A percentile compares a stretch with the other conserved stretches of the same genome.
phyloP scores from a whole-genome alignment of 306 rosid genomes.

The Malus sylvestris region DNA sequence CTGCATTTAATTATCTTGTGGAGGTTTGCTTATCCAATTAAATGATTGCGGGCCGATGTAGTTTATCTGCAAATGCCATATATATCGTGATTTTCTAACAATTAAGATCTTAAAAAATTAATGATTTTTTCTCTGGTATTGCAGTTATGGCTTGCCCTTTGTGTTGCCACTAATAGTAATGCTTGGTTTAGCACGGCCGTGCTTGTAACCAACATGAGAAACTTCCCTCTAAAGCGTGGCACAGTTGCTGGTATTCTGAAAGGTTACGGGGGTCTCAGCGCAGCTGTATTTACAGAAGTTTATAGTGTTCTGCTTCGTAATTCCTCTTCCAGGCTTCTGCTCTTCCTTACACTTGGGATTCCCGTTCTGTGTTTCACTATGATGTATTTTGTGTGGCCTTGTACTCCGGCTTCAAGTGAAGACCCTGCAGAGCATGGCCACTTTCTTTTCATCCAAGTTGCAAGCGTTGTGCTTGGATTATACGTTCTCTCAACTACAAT shows the following conservation, averaged over 20 bases:
- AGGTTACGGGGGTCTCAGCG: slow-evolving; percentile 72
- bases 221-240: slow-evolving; percentile 67
- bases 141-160: slow-evolving; percentile 67
- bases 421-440: slow-evolving; percentile 40
- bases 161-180: slow-evolving; percentile 58
- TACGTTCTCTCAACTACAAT: slow-evolving; percentile 54
- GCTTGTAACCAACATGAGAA: slow-evolving; percentile 84
- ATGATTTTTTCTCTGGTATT: background rate
- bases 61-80: background rate
- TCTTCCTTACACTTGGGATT: slow-evolving; percentile 59
- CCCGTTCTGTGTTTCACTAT: slow-evolving; percentile 49
- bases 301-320: slow-evolving; percentile 45
- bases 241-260: slow-evolving; percentile 70
- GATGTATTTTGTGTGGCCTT: slow-evolving; percentile 66
- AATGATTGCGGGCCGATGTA: background rate
- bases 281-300: slow-evolving; percentile 64
- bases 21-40: background rate
- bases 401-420: slow-evolving; percentile 62
- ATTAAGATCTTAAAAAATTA: background rate
- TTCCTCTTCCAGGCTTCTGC: slow-evolving; percentile 50
- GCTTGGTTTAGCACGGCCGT: slow-evolving; percentile 72
- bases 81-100: background rate
- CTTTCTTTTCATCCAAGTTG: slow-evolving; percentile 55
- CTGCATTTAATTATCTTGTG: background rate
- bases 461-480: slow-evolving; percentile 56